Base-by-base conservation (phyloP, 1,284 basidiomycete genomes). In the Cryptococcus sp. region DNA sequence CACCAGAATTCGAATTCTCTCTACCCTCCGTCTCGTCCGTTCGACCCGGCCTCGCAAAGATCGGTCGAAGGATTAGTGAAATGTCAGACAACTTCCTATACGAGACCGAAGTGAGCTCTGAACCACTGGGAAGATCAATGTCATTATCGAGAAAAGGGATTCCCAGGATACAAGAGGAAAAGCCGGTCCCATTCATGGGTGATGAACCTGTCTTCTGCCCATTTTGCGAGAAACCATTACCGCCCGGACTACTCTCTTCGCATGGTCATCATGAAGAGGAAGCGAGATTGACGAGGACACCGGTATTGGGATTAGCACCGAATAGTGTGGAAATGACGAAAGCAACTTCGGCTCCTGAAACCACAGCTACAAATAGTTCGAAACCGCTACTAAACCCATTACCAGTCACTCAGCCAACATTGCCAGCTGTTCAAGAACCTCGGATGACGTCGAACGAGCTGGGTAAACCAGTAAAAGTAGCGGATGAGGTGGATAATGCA, bases 161-260 rank as follows among this genome's bases (percentile, higher is more conserved):
- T 10, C 34, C 34, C 11, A 36, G n/a, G n/a, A n/a, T n/a, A n/a
- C n/a, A 10, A n/a, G 34, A 36, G n/a, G 34, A 22, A 7, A 47
- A 41, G 22, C 55, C 59, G 22, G 59, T 65, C 2, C 61, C 62
- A 9, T 61, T 63, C 1, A 64, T 67, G 64, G 61, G 63, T 16
- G 67, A 66, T 25, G 63, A 64, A 34, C 62, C 67, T 18, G 59
- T 70, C 52, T 61, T 65, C 55, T 73, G 70, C 49, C 70, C 70
- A 1, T 67, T 61, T 52, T 73, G 70, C 53, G 53, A 64, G 23
- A 68, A 67, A 50, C 66, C 62, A 37, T 52, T 73, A 18, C 70
- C 70, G 1, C 56, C 62, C 0, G 53, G 55, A 5, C 50, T 72
- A 14, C 50, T 71, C 18, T 55, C 54, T 5, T 16, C 47, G 19